These are phyloP conservation scores for Rhododendron henanense DNA, from an alignment of 148 eudicot species.

Conservation along the genomic window DNA sequence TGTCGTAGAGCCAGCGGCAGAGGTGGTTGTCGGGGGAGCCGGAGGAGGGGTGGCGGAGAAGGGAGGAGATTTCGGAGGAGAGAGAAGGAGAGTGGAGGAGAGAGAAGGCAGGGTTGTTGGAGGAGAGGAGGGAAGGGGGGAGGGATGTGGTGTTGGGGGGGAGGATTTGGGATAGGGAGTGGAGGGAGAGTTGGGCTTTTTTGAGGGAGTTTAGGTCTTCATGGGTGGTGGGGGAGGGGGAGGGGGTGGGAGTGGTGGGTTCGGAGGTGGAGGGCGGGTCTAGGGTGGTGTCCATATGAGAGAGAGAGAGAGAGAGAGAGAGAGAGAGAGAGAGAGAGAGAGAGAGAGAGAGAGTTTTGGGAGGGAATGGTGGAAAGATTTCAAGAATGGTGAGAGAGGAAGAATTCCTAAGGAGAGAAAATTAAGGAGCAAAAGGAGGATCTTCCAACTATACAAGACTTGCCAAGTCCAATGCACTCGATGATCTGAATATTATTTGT, in stretches of 20 bases:
- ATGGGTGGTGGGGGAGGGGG: constrained; percentile 8
- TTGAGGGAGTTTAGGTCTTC: constrained; percentile 34
- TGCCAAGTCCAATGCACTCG: background rate
- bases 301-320: background rate
- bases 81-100: constrained; percentile 65
- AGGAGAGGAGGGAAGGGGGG: constrained; percentile 22
- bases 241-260: constrained; percentile 7
- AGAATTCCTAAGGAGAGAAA: background rate
- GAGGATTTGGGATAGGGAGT: constrained; percentile 55
- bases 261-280: background rate
- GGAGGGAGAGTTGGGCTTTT: constrained; percentile 43
- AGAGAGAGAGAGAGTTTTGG: background rate
- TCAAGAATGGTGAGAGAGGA: background rate
- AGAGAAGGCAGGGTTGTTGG: constrained; percentile 49
- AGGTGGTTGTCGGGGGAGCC: constrained; percentile 78
- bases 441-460: background rate
- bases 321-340: background rate
- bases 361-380: too few species aligned
- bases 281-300: constrained; percentile 1
- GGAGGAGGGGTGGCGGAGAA: constrained; percentile 66
- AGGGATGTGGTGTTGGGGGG: constrained; percentile 12
- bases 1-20: constrained; percentile 91
- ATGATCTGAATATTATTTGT: too few species aligned
- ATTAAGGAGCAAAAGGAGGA: background rate
- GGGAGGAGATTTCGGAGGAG: constrained; percentile 58